A percentile compares a stretch with the other conserved stretches of the same genome.
Evolutionary conservation across 1,139 yeast species (phyloP).

Genomic region (Yamadazyma dendronema): DNA sequence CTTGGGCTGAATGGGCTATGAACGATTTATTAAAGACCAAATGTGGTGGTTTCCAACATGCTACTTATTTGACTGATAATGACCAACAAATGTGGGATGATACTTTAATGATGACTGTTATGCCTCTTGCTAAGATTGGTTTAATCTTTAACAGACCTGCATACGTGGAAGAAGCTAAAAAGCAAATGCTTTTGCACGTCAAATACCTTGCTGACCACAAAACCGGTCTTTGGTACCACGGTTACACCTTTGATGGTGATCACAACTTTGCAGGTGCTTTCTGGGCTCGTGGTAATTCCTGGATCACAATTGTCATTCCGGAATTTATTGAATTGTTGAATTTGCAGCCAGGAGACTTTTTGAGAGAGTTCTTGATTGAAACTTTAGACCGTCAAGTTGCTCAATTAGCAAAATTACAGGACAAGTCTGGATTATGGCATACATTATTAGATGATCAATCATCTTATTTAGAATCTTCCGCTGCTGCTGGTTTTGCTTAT

Average conservation of each 20-base stretch:
- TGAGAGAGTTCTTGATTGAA: conserved; percentile 24
- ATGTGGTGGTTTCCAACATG: conserved; percentile 35
- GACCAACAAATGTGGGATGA: conserved; percentile 35
- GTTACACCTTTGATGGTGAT: conserved; percentile 29
- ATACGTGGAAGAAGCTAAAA: conserved; percentile 31
- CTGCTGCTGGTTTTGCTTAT: conserved; percentile 35
- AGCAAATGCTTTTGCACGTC: conserved; percentile 30
- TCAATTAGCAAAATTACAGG: conserved; percentile 24
- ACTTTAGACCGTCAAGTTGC: conserved; percentile 26
- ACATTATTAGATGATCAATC: conserved; percentile 29
- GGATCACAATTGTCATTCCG: conserved; percentile 37
- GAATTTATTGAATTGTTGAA: conserved; percentile 29
- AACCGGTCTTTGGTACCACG: conserved; percentile 33
- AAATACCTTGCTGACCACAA: conserved; percentile 27
- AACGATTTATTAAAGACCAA: conserved; percentile 26
- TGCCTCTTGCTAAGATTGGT: conserved; percentile 34
- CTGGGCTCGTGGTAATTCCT: conserved; percentile 38
- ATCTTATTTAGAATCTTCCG: conserved; percentile 31
- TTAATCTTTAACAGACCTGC: conserved; percentile 23
- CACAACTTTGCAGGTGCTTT: conserved; percentile 31
- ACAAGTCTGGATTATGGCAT: conserved; percentile 29
- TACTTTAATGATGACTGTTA: conserved; percentile 35
- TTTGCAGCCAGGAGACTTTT: conserved; percentile 22
- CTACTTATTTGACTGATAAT: conserved; percentile 28
- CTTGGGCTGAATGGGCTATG: conserved; percentile 37